Percentiles rank a stretch among this genome's conserved stretches.
Conservation (phyloP, 1,139 yeast species). For the Chernovozyma aurita region DNA sequence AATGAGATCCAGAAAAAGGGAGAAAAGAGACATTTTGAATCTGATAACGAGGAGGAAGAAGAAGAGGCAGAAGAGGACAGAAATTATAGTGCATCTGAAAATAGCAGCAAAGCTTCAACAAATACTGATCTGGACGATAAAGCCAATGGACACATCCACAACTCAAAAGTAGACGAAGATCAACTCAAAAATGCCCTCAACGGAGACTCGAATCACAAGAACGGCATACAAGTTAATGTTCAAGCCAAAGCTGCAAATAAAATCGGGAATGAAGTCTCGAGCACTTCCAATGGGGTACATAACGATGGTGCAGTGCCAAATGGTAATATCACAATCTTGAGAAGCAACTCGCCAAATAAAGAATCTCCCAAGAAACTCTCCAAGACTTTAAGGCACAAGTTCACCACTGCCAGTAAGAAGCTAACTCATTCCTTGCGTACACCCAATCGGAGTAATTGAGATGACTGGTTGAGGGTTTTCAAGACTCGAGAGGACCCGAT, state of each 20-base stretch:
- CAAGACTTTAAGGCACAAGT: constrained; percentile 9
- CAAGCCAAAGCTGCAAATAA: background rate
- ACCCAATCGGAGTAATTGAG: background rate
- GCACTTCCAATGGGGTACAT: background rate
- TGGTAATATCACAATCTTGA: background rate
- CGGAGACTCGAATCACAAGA: background rate
- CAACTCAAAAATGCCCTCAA: background rate
- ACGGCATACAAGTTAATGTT: background rate
- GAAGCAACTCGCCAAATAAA: background rate
- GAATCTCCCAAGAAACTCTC: constrained; percentile 9
- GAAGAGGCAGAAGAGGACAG: constrained; percentile 6
- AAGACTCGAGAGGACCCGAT: no score
- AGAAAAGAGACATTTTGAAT: constrained; percentile 18
- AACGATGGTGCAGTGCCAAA: background rate
- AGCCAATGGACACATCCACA: background rate
- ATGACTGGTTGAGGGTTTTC: no score
- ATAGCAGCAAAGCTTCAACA: constrained; percentile 9
- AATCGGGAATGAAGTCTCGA: background rate
- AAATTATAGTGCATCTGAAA: constrained; percentile 1
- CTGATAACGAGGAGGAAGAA: constrained; percentile 11
- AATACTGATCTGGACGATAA: background rate
- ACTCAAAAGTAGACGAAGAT: background rate
- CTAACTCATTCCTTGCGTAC: constrained; percentile 11
- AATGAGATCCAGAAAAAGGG: constrained; percentile 10
- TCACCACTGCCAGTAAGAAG: constrained; percentile 22